Evolutionary conservation across 2,329 filamentous ascomycete species (phyloP).

Genomic region (Waltergamsia citrina): DNA sequence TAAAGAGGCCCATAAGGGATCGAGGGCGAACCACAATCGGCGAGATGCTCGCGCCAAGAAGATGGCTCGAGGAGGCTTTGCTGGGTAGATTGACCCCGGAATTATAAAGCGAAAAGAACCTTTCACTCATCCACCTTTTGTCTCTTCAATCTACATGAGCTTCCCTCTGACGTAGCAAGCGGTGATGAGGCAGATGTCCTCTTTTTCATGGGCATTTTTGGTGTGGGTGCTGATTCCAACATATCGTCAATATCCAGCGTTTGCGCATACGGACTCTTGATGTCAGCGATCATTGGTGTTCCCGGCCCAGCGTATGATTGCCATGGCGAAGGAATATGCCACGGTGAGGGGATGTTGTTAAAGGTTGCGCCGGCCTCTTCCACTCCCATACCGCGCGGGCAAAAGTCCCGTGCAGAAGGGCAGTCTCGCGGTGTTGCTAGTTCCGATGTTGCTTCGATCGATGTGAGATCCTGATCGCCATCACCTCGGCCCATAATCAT

Average conservation of each 20-base stretch:
- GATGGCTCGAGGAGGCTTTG: constrained; percentile 44
- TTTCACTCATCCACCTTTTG: neutral
- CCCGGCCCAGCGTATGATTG: constrained; percentile 15
- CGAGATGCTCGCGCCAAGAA: constrained; percentile 60
- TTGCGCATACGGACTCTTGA: constrained; percentile 28
- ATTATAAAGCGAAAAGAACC: too few species aligned
- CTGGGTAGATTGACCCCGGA: too few species aligned
- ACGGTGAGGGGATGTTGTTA: too few species aligned
- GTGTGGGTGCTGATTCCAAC: too few species aligned
- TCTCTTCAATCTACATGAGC: neutral
- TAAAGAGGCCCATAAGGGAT: constrained; percentile 77
- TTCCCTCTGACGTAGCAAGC: too few species aligned
- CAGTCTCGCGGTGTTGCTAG: constrained; percentile 30
- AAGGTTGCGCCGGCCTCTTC: constrained; percentile 25
- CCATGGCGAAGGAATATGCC: too few species aligned
- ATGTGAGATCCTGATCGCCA: constrained; percentile 28
- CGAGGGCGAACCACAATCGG: constrained; percentile 78
- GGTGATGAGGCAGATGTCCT: neutral
- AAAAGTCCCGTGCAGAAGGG: constrained; percentile 6
- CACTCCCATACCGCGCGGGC: constrained; percentile 11
- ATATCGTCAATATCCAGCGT: constrained; percentile 21
- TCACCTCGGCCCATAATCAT: constrained; percentile 28
- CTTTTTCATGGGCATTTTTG: too few species aligned
- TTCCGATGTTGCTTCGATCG: constrained; percentile 27
- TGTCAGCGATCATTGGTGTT: constrained; percentile 21